Evolutionary conservation across 2,329 filamentous ascomycete species (phyloP).

Genomic region (Blastomyces gilchristii): DNA sequence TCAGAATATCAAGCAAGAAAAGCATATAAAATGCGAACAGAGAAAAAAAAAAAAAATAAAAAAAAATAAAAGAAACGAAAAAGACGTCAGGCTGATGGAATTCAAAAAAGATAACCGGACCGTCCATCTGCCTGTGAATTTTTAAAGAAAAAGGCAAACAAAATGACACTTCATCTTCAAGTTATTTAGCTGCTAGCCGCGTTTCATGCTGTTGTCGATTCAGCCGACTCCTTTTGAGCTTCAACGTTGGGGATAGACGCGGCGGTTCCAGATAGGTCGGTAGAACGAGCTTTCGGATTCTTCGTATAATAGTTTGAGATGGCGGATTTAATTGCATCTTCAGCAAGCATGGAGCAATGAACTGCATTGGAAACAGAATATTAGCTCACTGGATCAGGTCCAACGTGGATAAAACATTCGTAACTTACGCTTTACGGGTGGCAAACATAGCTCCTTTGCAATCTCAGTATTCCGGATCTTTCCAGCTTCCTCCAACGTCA

Average conservation of each 20-base stretch:
- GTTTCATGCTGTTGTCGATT: background rate
- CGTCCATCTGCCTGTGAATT: background rate
- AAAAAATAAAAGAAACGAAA: background rate
- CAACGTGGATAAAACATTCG: constrained; percentile 18
- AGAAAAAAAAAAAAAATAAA: too few species aligned
- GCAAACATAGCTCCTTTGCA: constrained; percentile 85
- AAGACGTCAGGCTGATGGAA: background rate
- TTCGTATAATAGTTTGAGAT: constrained; percentile 87
- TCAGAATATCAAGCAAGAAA: background rate
- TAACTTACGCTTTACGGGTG: constrained; percentile 68
- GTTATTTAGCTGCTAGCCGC: background rate
- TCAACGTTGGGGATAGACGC: constrained; percentile 57
- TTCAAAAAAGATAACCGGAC: background rate
- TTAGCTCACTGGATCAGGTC: background rate
- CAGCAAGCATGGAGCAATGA: constrained; percentile 86
- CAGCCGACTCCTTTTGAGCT: constrained; percentile 27
- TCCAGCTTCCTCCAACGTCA: constrained; percentile 88
- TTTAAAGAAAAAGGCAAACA: background rate
- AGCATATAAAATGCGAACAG: background rate
- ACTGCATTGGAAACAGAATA: constrained; percentile 39
- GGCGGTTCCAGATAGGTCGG: constrained; percentile 66
- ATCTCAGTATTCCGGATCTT: constrained; percentile 97
- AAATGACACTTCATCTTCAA: background rate
- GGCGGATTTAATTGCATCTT: constrained; percentile 86
- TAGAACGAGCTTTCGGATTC: constrained; percentile 65